These are phyloP conservation scores for Sordariomycetes sp. DNA, from an alignment of 2,329 filamentous ascomycete genomes.

Conservation along the genomic window DNA sequence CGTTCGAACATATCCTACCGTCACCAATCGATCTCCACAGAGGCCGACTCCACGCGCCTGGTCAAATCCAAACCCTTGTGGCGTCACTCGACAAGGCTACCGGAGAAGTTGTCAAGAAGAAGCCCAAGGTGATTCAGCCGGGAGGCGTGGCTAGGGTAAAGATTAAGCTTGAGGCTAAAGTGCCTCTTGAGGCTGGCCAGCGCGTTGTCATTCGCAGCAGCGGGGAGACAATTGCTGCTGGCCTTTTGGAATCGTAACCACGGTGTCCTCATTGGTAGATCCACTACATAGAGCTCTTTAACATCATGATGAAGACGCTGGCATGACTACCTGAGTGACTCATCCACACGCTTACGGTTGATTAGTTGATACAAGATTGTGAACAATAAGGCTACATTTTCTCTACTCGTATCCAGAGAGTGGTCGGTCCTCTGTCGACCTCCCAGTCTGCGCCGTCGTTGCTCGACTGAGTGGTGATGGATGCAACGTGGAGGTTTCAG, in stretches of 20 bases:
- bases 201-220: slow-evolving; percentile 72
- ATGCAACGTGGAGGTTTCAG: background rate
- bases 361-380: too few species aligned
- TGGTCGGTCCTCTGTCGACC: too few species aligned
- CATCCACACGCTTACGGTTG: too few species aligned
- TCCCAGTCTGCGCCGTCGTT: too few species aligned
- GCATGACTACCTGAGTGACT: too few species aligned
- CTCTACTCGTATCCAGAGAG: too few species aligned
- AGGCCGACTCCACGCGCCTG: slow-evolving; percentile 72
- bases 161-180: slow-evolving; percentile 62
- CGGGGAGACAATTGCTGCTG: slow-evolving; percentile 81
- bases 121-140: slow-evolving; percentile 74
- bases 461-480: too few species aligned
- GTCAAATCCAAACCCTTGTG: slow-evolving; percentile 61
- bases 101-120: slow-evolving; percentile 71
- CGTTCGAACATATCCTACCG: slow-evolving; percentile 82
- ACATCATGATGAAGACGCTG: too few species aligned
- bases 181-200: slow-evolving; percentile 73
- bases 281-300: too few species aligned
- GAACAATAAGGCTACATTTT: too few species aligned
- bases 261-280: background rate
- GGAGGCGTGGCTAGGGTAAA: slow-evolving; percentile 68
- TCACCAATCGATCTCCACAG: slow-evolving; percentile 85
- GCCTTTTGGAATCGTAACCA: slow-evolving; percentile 59
- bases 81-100: slow-evolving; percentile 71